Evolutionary conservation across 768 basidiomycete genomes (phyloP).

Genomic region (Mycena latifolia): DNA sequence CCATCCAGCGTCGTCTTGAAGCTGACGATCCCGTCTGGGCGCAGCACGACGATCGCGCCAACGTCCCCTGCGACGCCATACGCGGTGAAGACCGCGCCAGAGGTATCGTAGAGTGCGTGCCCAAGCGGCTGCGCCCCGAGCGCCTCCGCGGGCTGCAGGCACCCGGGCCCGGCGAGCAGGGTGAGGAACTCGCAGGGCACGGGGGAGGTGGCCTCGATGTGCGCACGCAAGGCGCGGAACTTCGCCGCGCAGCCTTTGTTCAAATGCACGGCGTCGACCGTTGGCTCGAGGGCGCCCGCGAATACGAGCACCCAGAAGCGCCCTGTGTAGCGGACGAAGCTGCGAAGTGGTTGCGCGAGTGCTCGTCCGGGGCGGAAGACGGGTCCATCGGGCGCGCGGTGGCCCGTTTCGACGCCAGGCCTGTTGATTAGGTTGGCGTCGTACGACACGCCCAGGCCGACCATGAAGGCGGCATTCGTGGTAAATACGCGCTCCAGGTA

Average conservation of each 20-base stretch:
- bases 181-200: conserved; percentile 8
- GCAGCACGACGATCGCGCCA: conserved; percentile 17
- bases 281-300: not conserved
- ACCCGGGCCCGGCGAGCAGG: conserved; percentile 5
- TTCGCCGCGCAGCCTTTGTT: not conserved
- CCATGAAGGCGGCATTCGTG: not conserved
- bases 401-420: not conserved
- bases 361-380: not conserved
- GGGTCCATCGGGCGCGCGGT: not conserved
- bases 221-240: not conserved
- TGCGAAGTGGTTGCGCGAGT: not conserved
- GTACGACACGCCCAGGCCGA: not conserved
- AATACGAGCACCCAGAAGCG: not conserved
- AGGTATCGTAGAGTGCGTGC: not conserved
- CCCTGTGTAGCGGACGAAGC: not conserved
- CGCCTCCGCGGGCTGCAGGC: not conserved
- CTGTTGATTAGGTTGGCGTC: not conserved
- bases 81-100: conserved; percentile 3
- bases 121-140: conserved; percentile 7
- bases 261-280: not conserved
- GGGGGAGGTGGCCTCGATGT: not conserved
- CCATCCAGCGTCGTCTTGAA: conserved; percentile 14
- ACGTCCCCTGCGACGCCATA: conserved; percentile 1
- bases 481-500: not conserved
- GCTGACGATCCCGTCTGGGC: conserved; percentile 20